phyloP scores from a whole-genome alignment of 164 flowering plant genomes.

The Platanus orientalis region DNA sequence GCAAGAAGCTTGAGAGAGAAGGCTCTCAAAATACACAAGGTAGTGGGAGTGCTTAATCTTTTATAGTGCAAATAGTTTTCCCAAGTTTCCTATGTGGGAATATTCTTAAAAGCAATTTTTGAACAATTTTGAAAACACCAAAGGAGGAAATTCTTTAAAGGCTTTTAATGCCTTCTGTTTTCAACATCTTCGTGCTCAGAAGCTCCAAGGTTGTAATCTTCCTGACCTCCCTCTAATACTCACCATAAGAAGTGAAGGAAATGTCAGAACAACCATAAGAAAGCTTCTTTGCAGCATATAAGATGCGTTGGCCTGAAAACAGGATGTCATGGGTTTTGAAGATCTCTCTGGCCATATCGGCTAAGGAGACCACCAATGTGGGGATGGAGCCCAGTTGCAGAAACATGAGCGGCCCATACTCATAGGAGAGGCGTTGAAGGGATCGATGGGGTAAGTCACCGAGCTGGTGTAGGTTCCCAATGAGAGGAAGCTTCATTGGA shows the following conservation, averaged over 20 bases:
- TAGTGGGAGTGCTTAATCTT: too few species aligned
- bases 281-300: slow-evolving; percentile 9
- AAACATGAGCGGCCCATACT: slow-evolving; percentile 28
- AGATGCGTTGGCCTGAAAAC: slow-evolving; percentile 24
- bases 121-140: too few species aligned
- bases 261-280: slow-evolving; percentile 13
- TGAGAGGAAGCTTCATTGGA: slow-evolving; percentile 24
- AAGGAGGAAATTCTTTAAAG: too few species aligned
- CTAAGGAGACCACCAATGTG: slow-evolving; percentile 27
- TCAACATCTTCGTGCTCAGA: too few species aligned
- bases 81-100: too few species aligned
- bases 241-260: slow-evolving; percentile 27
- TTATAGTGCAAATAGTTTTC: too few species aligned
- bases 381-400: slow-evolving; percentile 27
- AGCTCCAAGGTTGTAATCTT: slow-evolving; percentile 26
- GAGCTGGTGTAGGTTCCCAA: slow-evolving; percentile 20
- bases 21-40: too few species aligned
- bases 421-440: slow-evolving; percentile 18
- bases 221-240: slow-evolving; percentile 31
- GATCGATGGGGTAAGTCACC: slow-evolving; percentile 11
- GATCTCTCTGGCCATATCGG: slow-evolving; percentile 20
- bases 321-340: slow-evolving; percentile 23
- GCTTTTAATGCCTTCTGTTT: too few species aligned
- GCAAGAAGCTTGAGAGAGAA: too few species aligned
- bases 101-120: too few species aligned